phyloP scores from a whole-genome alignment of 2,329 filamentous ascomycete genomes.

The Apiospora malaysiana region DNA sequence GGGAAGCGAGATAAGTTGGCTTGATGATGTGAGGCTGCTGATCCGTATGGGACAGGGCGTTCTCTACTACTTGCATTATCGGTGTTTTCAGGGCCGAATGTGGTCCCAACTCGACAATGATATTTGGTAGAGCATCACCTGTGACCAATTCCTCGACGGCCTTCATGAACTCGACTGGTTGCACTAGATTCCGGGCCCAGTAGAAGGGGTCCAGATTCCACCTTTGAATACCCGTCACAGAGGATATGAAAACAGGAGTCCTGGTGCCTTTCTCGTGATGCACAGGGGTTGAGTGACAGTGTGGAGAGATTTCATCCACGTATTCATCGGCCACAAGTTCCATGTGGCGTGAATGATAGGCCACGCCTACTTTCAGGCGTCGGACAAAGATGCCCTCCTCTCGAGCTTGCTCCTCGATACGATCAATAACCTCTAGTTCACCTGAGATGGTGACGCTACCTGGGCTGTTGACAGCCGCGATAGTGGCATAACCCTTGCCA shows the following conservation, averaged over 20 bases:
- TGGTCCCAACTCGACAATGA: conserved; percentile 16
- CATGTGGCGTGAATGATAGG: conserved; percentile 46
- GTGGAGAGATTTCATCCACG: conserved; percentile 24
- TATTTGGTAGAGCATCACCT: background rate
- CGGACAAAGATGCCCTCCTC: conserved; percentile 32
- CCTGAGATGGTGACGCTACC: conserved; percentile 41
- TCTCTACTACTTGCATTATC: background rate
- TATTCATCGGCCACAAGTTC: conserved; percentile 32
- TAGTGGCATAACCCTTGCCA: conserved; percentile 14
- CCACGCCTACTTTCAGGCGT: conserved; percentile 35
- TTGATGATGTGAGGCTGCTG: background rate
- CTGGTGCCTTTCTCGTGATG: conserved; percentile 4
- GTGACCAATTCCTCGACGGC: conserved; percentile 28
- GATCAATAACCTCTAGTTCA: conserved; percentile 30
- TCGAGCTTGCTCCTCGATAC: conserved; percentile 29
- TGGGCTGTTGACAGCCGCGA: conserved; percentile 42
- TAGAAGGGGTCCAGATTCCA: conserved; percentile 23
- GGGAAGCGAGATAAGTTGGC: conserved; percentile 35
- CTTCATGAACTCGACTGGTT: conserved; percentile 29
- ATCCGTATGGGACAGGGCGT: background rate
- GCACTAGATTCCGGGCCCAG: conserved; percentile 8
- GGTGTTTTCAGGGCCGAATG: background rate
- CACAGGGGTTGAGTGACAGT: conserved; percentile 22
- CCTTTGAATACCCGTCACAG: conserved; percentile 28
- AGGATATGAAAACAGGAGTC: conserved; percentile 31